A percentile compares a stretch with the other conserved stretches of the same genome.
Evolutionary conservation across 2,329 filamentous ascomycete genomes (phyloP).

Genomic region (Epichloe sp.): DNA sequence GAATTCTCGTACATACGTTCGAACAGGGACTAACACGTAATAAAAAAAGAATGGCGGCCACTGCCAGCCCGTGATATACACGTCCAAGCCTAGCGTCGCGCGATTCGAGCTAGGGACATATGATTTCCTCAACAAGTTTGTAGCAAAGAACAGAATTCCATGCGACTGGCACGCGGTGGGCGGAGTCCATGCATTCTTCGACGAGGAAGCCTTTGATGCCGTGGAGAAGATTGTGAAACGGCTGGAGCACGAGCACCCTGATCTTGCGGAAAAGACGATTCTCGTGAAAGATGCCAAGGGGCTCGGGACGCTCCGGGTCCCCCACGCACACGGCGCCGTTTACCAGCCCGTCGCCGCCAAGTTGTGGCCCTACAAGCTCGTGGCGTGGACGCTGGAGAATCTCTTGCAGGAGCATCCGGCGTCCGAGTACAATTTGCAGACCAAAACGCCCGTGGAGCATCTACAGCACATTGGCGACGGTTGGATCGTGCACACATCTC

Average conservation of each 20-base stretch:
- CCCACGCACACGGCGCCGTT: slow-evolving; percentile 45
- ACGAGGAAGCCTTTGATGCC: slow-evolving; percentile 37
- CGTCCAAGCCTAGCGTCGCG: slow-evolving; percentile 44
- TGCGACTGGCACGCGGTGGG: slow-evolving; percentile 57
- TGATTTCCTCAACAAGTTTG: slow-evolving; percentile 41
- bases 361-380: slow-evolving; percentile 76
- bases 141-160: slow-evolving; percentile 42
- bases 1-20: too few species aligned
- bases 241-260: slow-evolving; percentile 37
- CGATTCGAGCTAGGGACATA: slow-evolving; percentile 63
- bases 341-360: slow-evolving; percentile 52
- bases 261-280: slow-evolving; percentile 36
- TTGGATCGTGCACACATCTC: slow-evolving; percentile 54
- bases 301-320: slow-evolving; percentile 40
- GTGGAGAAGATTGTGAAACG: slow-evolving; percentile 36
- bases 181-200: slow-evolving; percentile 52
- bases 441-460: slow-evolving; percentile 50
- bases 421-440: slow-evolving; percentile 56
- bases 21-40: not conserved
- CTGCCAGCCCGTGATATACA: slow-evolving; percentile 60
- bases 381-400: slow-evolving; percentile 54
- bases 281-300: slow-evolving; percentile 25
- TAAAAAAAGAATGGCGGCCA: slow-evolving; percentile 51
- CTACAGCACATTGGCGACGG: slow-evolving; percentile 24
- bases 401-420: slow-evolving; percentile 30